These are phyloP conservation scores for Trifolium dubium DNA, from an alignment of 306 rosid species.

Conservation along the genomic window DNA sequence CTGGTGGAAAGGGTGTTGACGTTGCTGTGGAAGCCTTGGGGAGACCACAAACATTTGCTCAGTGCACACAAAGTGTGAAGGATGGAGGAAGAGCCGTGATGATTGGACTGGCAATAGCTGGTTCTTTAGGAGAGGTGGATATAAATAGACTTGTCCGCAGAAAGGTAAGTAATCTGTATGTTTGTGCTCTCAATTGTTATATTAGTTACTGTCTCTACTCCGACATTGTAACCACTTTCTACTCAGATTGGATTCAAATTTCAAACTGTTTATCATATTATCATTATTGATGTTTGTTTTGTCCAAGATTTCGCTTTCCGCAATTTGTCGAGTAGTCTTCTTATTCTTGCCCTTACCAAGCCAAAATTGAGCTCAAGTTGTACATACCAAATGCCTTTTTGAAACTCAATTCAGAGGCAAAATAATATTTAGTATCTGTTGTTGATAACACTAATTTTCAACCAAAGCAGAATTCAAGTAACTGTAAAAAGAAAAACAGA, in stretches of 20 bases:
- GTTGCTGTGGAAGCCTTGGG: constrained; percentile 97
- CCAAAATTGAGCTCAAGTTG: constrained; percentile 19
- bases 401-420: neutral
- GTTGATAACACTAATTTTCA: neutral
- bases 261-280: neutral
- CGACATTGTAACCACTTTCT: neutral
- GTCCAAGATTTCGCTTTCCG: neutral
- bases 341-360: constrained; percentile 1
- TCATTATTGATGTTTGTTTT: neutral
- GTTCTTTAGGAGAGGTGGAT: constrained; percentile 84
- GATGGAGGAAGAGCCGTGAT: constrained; percentile 98
- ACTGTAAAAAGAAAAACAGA: neutral
- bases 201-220: neutral
- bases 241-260: neutral
- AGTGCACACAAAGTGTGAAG: constrained; percentile 80
- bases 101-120: constrained; percentile 83
- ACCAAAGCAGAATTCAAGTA: neutral
- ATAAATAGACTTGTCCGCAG: constrained; percentile 93
- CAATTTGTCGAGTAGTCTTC: neutral
- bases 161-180: constrained; percentile 59
- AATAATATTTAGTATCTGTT: too few species aligned
- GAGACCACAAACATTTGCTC: constrained; percentile 80
- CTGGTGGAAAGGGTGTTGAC: constrained; percentile 92
- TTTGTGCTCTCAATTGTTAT: neutral
- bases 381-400: neutral